phyloP scores from a whole-genome alignment of 441 rosid genomes.

The Monsonia emarginata region DNA sequence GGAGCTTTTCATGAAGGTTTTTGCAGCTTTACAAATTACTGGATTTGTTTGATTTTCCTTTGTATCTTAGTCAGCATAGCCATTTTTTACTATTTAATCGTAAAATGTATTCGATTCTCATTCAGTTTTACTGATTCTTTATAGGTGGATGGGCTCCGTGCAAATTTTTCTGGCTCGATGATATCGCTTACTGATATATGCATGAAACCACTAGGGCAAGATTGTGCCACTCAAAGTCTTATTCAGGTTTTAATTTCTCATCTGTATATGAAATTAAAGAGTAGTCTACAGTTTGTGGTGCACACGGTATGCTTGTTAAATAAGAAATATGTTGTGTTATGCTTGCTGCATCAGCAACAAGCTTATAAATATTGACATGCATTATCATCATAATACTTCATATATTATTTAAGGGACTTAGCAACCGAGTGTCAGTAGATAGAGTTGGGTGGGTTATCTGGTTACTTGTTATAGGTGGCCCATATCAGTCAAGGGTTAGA shows the following conservation, averaged over 20 bases:
- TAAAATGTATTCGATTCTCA: constrained; percentile 4
- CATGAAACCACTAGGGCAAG: constrained; percentile 85
- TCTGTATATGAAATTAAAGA: not conserved
- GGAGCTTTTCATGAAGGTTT: not conserved
- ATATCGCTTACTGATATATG: constrained; percentile 82
- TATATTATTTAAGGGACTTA: not conserved
- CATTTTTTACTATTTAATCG: not conserved
- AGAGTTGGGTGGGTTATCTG: not conserved
- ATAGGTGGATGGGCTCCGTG: constrained; percentile 78
- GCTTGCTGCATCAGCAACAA: not conserved
- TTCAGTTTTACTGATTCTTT: constrained; percentile 14
- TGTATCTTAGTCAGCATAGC: not conserved
- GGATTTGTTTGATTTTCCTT: no score
- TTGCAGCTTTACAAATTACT: no score
- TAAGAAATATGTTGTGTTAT: not conserved
- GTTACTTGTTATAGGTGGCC: not conserved
- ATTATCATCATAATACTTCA: not conserved
- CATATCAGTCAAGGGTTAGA: not conserved
- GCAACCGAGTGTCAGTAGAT: not conserved
- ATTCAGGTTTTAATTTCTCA: constrained; percentile 48
- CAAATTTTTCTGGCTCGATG: constrained; percentile 73
- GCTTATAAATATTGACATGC: not conserved
- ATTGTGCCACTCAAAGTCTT: constrained; percentile 91
- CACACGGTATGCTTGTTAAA: not conserved
- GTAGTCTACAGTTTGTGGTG: not conserved